A percentile compares a stretch with the other conserved stretches of the same genome.
Conservation (phyloP, 2,329 filamentous ascomycete genomes). For the Ceratocystis lukuohia region DNA sequence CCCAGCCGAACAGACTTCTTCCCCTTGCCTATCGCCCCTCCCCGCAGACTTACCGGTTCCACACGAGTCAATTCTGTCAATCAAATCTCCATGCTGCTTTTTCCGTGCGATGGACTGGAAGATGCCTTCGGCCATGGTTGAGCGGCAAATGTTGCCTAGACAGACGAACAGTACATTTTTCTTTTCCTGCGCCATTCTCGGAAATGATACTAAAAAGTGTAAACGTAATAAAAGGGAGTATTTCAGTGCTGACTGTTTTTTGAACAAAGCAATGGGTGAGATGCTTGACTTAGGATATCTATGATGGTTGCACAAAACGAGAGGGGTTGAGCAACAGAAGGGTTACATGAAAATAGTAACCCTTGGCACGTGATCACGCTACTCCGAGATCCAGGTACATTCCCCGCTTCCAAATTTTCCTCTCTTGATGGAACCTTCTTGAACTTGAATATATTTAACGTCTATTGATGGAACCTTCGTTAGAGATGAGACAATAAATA, state of each 20-base stretch:
- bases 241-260: not conserved
- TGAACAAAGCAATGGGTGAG: not conserved
- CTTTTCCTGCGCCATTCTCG: conserved; percentile 3
- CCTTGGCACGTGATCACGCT: too few relatives aligned
- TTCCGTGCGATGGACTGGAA: conserved; percentile 60
- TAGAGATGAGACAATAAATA: too few relatives aligned
- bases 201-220: not conserved
- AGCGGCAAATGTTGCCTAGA: conserved; percentile 88
- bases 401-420: too few relatives aligned
- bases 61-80: conserved; percentile 68
- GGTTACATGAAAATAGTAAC: not conserved
- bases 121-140: conserved; percentile 91
- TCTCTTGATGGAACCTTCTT: too few relatives aligned
- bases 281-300: not conserved
- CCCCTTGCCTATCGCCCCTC: conserved; percentile 35
- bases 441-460: too few relatives aligned
- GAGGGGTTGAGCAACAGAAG: not conserved
- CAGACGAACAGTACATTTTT: conserved; percentile 86
- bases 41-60: conserved; percentile 48
- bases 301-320: not conserved
- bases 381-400: too few relatives aligned
- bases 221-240: not conserved
- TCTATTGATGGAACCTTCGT: too few relatives aligned
- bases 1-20: conserved; percentile 32
- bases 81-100: conserved; percentile 42